Base-by-base conservation (phyloP, 371 early-diverging fungal species). In the Lichtheimia hyalospora region DNA sequence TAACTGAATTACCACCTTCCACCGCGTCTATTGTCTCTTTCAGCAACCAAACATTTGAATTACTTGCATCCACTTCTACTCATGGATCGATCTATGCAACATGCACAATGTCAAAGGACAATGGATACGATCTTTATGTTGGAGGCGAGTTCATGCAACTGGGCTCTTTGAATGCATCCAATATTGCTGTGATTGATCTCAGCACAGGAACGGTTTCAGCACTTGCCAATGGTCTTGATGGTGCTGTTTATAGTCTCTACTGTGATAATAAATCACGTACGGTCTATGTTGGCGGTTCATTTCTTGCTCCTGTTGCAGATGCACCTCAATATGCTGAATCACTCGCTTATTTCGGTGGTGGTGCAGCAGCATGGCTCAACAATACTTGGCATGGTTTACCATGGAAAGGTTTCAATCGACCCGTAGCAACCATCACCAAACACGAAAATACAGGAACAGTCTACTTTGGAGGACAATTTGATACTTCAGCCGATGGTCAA, bases 141-240 rank as follows among this genome's bases (percentile, higher is more conserved):
- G 86, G 73, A 8, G 86, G 86, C 6, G 67, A 78, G 41, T 85
- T 85, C 48, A 59, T 60, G 21, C 68, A 57, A 20, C 57, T 73
- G 16, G 66, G 61, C 23, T 58, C 60, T 3, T 20, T 54, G 6
- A 51, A 48, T 21, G 58, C 82, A 23, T 85, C 87, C 60, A 79
- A 85, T 44, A 84, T 88, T 42, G 83, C 83, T 3, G 64, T 71
- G 13, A 67, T 82, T 18, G 83, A 88, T 67, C 64, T 80, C 3
- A 58, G 23, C 10, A 62, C 67, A 44, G 81, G 64, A 40, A 66
- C 64, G 13, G 68, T 83, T 58, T 70, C 66, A 3, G 52, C 81
- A 1, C 62, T 92, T 58, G 52, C 52, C 2, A 68, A 83, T 24
- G 92, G 92, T n/a, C 67, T 92, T 13, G 86, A 90, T 68, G 90